phyloP scores from a whole-genome alignment of 257 asterid genomes.

The Solanum chiquidenum region DNA sequence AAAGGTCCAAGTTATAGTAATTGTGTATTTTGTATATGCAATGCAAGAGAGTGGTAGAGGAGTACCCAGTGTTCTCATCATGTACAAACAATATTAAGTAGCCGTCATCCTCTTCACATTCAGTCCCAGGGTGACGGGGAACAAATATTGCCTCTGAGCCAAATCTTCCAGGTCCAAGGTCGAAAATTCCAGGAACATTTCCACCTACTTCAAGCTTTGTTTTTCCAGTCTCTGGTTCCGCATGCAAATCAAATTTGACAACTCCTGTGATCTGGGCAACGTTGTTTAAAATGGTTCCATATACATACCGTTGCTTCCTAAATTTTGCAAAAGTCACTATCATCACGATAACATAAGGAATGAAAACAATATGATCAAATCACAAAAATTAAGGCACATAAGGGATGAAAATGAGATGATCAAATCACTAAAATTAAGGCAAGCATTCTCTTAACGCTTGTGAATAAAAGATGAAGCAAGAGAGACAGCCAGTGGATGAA shows the following conservation, averaged over 20 bases:
- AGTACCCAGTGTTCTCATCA: constrained; percentile 87
- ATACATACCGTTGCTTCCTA: constrained; percentile 89
- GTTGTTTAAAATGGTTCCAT: constrained; percentile 67
- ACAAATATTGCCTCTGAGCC: constrained; percentile 96
- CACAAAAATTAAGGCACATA: not conserved
- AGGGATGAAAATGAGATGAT: not conserved
- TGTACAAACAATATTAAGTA: constrained; percentile 87
- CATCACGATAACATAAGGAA: not conserved
- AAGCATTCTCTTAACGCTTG: not conserved
- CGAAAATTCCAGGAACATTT: constrained; percentile 67
- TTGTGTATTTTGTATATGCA: not conserved
- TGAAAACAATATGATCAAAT: not conserved
- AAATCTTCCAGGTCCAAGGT: constrained; percentile 81
- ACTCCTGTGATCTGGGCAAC: constrained; percentile 81
- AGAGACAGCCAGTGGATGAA: not conserved
- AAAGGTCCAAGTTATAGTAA: not conserved
- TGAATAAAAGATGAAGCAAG: not conserved
- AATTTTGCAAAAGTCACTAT: not conserved
- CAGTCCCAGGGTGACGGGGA: constrained; percentile 60
- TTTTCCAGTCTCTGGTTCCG: constrained; percentile 67
- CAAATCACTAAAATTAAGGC: not conserved
- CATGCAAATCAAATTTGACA: constrained; percentile 83
- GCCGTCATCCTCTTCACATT: constrained; percentile 95
- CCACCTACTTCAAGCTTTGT: constrained; percentile 88
- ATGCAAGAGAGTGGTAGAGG: not conserved